Percentiles rank a stretch among this genome's conserved stretches.
Conservation (phyloP, 805 yeast genomes). For the Ogataea thermomethanolica region DNA sequence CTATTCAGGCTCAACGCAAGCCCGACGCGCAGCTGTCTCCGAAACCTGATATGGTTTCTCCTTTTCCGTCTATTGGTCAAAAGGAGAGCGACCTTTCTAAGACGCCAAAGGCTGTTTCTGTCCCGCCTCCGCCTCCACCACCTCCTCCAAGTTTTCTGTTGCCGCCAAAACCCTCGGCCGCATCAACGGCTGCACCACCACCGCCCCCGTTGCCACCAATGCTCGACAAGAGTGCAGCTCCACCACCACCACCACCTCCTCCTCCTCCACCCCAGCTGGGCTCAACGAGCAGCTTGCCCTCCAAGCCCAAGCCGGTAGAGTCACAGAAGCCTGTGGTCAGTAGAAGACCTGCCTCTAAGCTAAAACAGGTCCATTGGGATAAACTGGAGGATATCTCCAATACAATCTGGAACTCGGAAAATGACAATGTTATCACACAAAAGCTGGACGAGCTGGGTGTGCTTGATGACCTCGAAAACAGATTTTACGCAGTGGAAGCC, state of each 20-base stretch:
- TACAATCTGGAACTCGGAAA: slow-evolving; percentile 60
- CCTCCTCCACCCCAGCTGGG: not conserved
- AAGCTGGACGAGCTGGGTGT: slow-evolving; percentile 58
- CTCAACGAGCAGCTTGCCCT: not conserved
- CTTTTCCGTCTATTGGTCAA: too few relatives aligned
- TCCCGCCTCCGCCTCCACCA: slow-evolving; percentile 23
- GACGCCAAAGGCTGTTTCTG: too few relatives aligned
- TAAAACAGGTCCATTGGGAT: slow-evolving; percentile 85
- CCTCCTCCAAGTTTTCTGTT: slow-evolving; percentile 4
- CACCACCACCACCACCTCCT: slow-evolving; percentile 22
- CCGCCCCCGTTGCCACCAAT: slow-evolving; percentile 7
- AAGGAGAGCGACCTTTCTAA: too few relatives aligned
- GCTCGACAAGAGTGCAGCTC: slow-evolving; percentile 17
- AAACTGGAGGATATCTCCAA: slow-evolving; percentile 54
- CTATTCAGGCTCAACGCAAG: too few relatives aligned
- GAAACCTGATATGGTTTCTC: too few relatives aligned
- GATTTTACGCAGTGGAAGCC: slow-evolving; percentile 44
- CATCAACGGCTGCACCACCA: slow-evolving; percentile 18
- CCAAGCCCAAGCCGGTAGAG: not conserved
- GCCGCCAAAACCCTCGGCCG: not conserved
- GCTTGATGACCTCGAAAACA: slow-evolving; percentile 57
- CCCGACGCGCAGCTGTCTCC: too few relatives aligned
- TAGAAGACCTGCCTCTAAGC: slow-evolving; percentile 35
- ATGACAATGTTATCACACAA: slow-evolving; percentile 42
- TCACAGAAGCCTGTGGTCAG: not conserved